Percentiles rank a stretch among this genome's conserved stretches.
Evolutionary conservation across 1,284 basidiomycete genomes (phyloP).

Genomic region (Entoloma clypeatum): DNA sequence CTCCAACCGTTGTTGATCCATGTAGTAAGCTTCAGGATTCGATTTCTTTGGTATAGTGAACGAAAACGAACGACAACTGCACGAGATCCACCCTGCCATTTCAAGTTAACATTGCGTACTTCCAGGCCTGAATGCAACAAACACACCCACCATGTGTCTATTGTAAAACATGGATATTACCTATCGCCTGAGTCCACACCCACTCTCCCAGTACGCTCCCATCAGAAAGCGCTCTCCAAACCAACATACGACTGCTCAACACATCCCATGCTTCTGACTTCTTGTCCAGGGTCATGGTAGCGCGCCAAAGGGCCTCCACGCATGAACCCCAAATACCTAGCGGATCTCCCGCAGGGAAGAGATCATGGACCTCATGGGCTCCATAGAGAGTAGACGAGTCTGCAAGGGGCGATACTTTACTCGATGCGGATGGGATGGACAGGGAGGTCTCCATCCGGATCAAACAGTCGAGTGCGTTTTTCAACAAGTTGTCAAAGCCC

Average conservation of each 20-base stretch:
- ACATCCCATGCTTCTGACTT: constrained; percentile 44
- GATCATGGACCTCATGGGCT: constrained; percentile 38
- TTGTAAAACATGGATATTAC: too few species aligned
- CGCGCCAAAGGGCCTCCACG: constrained; percentile 59
- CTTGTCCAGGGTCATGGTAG: constrained; percentile 40
- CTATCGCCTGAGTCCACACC: constrained; percentile 25
- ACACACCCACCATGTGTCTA: too few species aligned
- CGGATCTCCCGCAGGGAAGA: constrained; percentile 19
- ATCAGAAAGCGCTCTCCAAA: constrained; percentile 46
- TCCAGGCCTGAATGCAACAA: too few species aligned
- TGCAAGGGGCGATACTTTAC: constrained; percentile 1
- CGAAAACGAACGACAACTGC: too few species aligned
- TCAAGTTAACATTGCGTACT: too few species aligned
- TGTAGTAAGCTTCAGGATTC: too few species aligned
- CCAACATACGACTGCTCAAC: constrained; percentile 48
- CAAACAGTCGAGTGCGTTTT: constrained; percentile 32
- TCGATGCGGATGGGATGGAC: constrained; percentile 11
- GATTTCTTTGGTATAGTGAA: too few species aligned
- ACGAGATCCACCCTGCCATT: too few species aligned
- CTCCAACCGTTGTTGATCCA: too few species aligned
- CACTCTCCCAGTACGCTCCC: constrained; percentile 43
- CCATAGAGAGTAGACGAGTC: constrained; percentile 32
- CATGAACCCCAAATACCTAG: constrained; percentile 47
- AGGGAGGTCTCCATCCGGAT: constrained; percentile 33
- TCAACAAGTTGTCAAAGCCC: constrained; percentile 33